These are phyloP conservation scores for Mrakia hoshinonis DNA, from an alignment of 768 basidiomycete species.

Conservation along the genomic window DNA sequence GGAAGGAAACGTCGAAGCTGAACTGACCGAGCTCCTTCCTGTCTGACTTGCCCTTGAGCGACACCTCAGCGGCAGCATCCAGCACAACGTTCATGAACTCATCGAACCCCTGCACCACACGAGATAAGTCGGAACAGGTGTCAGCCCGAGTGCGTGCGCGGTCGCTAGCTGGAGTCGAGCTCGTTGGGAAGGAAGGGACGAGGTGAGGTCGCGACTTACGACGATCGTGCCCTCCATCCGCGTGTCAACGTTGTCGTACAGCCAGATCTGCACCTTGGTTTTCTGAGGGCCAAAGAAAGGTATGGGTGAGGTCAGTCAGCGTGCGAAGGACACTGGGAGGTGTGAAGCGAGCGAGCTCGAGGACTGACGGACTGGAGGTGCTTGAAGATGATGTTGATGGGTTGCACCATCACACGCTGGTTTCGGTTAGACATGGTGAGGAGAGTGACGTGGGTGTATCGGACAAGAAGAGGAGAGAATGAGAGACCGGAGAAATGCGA, in stretches of 20 bases:
- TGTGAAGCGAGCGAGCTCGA: not conserved
- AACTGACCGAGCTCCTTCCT: slow-evolving; percentile 67
- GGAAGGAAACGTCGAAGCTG: slow-evolving; percentile 34
- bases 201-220: slow-evolving; percentile 52
- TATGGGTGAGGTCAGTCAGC: not conserved
- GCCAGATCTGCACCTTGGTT: slow-evolving; percentile 80
- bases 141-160: slow-evolving; percentile 22
- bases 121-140: not conserved
- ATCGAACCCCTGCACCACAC: slow-evolving; percentile 72
- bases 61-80: slow-evolving; percentile 85
- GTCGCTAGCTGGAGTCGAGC: slow-evolving; percentile 31
- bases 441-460: not conserved
- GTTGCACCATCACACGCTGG: slow-evolving; percentile 97
- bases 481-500: not conserved
- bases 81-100: slow-evolving; percentile 99
- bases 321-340: not conserved
- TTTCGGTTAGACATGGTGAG: slow-evolving; percentile 78
- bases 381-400: slow-evolving; percentile 99
- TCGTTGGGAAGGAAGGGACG: slow-evolving; percentile 39
- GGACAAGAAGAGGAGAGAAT: not conserved
- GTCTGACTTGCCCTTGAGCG: slow-evolving; percentile 41
- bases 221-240: slow-evolving; percentile 91
- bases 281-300: slow-evolving; percentile 47
- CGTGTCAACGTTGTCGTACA: slow-evolving; percentile 95
- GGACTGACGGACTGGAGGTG: slow-evolving; percentile 70